Conservation (phyloP, 441 rosid genomes). For the Sinapis alba region DNA sequence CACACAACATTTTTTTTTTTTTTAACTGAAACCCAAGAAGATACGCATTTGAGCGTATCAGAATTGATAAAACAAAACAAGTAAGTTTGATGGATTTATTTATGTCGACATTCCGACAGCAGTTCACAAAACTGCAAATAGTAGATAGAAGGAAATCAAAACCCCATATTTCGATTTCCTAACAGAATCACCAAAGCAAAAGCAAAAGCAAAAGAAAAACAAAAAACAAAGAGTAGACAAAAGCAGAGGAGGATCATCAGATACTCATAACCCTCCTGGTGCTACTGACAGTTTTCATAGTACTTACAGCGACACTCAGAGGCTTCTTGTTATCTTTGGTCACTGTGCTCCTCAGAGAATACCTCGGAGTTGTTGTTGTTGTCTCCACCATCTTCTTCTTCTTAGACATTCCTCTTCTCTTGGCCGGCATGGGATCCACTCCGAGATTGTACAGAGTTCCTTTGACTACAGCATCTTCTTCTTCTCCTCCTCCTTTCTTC, state of each 20-base stretch:
- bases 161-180: background rate
- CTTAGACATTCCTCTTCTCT: constrained; percentile 57
- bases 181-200: background rate
- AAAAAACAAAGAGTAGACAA: too few relatives aligned
- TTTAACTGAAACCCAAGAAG: background rate
- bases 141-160: constrained; percentile 8
- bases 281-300: constrained; percentile 37
- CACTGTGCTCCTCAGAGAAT: constrained; percentile 69
- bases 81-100: background rate
- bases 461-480: constrained; percentile 18
- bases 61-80: background rate
- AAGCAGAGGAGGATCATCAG: constrained; percentile 34
- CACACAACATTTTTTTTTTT: background rate
- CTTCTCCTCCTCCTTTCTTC: constrained; percentile 52
- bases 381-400: constrained; percentile 60
- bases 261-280: constrained; percentile 44
- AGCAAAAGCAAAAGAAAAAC: too few relatives aligned
- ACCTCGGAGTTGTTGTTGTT: constrained; percentile 50
- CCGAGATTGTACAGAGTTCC: constrained; percentile 57
- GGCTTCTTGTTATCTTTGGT: constrained; percentile 72
- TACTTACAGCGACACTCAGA: constrained; percentile 38
- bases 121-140: background rate
- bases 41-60: background rate
- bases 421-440: constrained; percentile 63
- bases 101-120: constrained; percentile 6